Evolutionary conservation across 2,329 filamentous ascomycete genomes (phyloP), one percentile per base, ranked within the genome.

Genomic region (Fusarium sp.): DNA sequence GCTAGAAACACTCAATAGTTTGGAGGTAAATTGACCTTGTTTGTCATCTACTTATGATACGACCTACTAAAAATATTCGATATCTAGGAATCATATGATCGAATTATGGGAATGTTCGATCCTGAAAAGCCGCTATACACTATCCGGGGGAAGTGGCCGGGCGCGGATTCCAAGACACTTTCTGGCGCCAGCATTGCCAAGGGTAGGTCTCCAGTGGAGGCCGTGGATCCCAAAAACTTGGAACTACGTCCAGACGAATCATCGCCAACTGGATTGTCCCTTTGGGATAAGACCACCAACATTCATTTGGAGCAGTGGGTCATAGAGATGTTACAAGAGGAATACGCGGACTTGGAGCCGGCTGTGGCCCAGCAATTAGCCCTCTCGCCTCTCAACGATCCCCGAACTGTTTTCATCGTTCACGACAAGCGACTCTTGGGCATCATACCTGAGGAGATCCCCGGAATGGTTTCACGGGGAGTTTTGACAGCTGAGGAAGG

Each of bases 401-500:
- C 52, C 3, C 64, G 65, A 5, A 68, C 65, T 18, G 47, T 68
- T 3, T 68, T 68, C 7, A 58, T 68, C 7, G 65, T 68, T 12
- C 65, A 68, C 9, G 65, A 68, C 12, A 68, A 68, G 18, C 30
- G 65, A 16, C 54, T 68, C 1, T 36, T 68, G 0, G 65, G 64
- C 3, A 68, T 68, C 9, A 37, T 68, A 26, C 65, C 65, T 1
- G 44, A 64, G n/a, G 65, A 68, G 6, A 59, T 68, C 23, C 59
- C 65, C 1, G 51, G 23, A 0, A 60, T 68, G 64, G 31, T 68
- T 3, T 26, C 31, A 1, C 50, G 65, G 1, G 59, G 59, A 3
- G 23, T 68, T 2, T n/a, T 68, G 10, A 68, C 59, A 0, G 33
- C 58, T 2, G 64, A 64, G 13, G 65, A 68, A 36, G 53, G 64